Percentiles rank a stretch among this genome's conserved stretches.
Evolutionary conservation across 2,329 filamentous ascomycete genomes (phyloP).

Genomic region (Ascochyta koolunga): DNA sequence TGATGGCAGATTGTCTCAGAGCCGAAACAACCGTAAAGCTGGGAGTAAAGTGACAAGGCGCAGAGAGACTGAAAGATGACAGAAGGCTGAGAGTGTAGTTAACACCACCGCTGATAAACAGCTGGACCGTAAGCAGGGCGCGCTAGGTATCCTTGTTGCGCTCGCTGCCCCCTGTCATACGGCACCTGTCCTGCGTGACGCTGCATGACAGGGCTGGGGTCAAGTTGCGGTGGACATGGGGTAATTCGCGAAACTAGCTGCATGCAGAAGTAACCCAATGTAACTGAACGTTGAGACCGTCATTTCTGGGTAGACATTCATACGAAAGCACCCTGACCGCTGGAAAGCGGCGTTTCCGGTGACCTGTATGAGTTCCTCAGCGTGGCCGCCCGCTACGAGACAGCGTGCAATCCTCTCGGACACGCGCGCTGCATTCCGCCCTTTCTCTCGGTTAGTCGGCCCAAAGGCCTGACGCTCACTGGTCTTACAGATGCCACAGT

Average conservation of each 20-base stretch:
- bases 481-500: slow-evolving; percentile 5
- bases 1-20: background rate
- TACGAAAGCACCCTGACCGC: slow-evolving; percentile 6
- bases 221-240: slow-evolving; percentile 30
- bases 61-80: background rate
- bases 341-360: slow-evolving; percentile 19
- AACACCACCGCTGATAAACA: slow-evolving; percentile 26
- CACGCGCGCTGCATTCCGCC: slow-evolving; percentile 19
- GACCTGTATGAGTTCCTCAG: slow-evolving; percentile 13
- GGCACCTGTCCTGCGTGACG: slow-evolving; percentile 26
- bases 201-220: slow-evolving; percentile 25
- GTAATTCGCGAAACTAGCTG: slow-evolving; percentile 24
- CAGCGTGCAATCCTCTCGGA: slow-evolving; percentile 8
- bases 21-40: background rate
- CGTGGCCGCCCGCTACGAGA: slow-evolving; percentile 4
- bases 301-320: slow-evolving; percentile 10
- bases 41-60: background rate
- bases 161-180: slow-evolving; percentile 29
- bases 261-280: slow-evolving; percentile 23
- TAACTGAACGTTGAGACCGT: slow-evolving; percentile 19
- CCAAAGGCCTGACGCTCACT: background rate
- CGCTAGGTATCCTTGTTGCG: slow-evolving; percentile 21
- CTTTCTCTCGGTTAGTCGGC: slow-evolving; percentile 13
- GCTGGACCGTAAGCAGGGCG: slow-evolving; percentile 17
- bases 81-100: slow-evolving; percentile 9